Evolutionary conservation across 805 yeast genomes (phyloP).

Genomic region (Ogataea ganodermae): DNA sequence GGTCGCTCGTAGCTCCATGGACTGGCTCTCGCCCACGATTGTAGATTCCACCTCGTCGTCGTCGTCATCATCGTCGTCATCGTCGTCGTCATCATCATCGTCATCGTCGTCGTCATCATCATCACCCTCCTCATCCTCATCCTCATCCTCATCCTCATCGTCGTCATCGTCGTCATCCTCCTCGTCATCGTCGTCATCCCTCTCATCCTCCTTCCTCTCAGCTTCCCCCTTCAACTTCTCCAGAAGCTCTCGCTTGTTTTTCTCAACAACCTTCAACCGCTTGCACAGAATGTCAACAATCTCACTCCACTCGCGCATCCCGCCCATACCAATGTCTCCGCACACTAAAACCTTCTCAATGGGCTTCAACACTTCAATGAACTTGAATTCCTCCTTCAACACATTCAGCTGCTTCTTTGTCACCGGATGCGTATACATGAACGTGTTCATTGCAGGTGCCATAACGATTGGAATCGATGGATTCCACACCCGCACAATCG

Average conservation of each 20-base stretch:
- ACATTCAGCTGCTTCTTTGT: slow-evolving; percentile 80
- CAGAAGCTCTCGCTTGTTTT: slow-evolving; percentile 50
- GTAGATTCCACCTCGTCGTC: slow-evolving; percentile 16
- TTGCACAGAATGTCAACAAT: slow-evolving; percentile 82
- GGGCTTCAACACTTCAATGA: slow-evolving; percentile 92
- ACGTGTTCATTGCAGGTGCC: slow-evolving; percentile 96
- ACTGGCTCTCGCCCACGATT: slow-evolving; percentile 4
- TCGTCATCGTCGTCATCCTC: slow-evolving; percentile 44
- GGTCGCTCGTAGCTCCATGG: slow-evolving; percentile 4
- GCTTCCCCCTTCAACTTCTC: slow-evolving; percentile 44
- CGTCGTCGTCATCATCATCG: slow-evolving; percentile 23
- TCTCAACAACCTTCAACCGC: slow-evolving; percentile 64
- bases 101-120: slow-evolving; percentile 17
- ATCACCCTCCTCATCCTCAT: slow-evolving; percentile 23
- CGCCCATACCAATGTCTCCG: slow-evolving; percentile 99
- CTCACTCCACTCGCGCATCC: slow-evolving; percentile 98
- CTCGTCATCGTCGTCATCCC: slow-evolving; percentile 41
- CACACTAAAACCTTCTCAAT: slow-evolving; percentile 92
- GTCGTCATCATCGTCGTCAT: slow-evolving; percentile 16
- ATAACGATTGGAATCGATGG: slow-evolving; percentile 82
- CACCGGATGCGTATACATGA: slow-evolving; percentile 85
- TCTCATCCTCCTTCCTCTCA: slow-evolving; percentile 43
- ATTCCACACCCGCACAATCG: slow-evolving; percentile 94
- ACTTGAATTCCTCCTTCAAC: slow-evolving; percentile 87
- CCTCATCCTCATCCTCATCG: slow-evolving; percentile 39